A percentile compares a stretch with the other conserved stretches of the same genome.
Conservation (phyloP, 2,329 filamentous ascomycete species). For the Aureobasidium lini region DNA sequence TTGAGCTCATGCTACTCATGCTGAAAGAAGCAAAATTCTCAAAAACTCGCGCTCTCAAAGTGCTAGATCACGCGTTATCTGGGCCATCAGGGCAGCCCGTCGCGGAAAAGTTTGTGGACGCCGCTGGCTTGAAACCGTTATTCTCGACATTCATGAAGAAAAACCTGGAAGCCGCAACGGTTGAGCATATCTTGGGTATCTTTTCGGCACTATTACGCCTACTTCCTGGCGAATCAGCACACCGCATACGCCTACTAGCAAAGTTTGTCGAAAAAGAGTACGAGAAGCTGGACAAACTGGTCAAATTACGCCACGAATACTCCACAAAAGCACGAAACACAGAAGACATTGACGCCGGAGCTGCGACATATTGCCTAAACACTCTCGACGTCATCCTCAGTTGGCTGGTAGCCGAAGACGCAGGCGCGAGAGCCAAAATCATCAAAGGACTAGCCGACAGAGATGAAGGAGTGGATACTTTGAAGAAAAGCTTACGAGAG, state of each 20-base stretch:
- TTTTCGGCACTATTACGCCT: conserved; percentile 75
- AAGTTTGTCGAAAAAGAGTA: conserved; percentile 97
- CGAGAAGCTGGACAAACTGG: conserved; percentile 68
- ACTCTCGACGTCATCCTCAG: conserved; percentile 77
- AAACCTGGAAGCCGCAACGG: conserved; percentile 58
- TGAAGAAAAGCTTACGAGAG: conserved; percentile 63
- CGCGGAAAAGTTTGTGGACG: conserved; percentile 71
- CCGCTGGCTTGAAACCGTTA: conserved; percentile 72
- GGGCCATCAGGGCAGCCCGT: conserved; percentile 50
- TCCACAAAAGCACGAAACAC: conserved; percentile 53
- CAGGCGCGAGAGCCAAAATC: conserved; percentile 61
- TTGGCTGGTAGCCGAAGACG: conserved; percentile 88
- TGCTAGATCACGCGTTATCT: conserved; percentile 74
- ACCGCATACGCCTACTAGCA: conserved; percentile 74
- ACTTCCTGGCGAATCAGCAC: conserved; percentile 67
- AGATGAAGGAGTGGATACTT: conserved; percentile 55
- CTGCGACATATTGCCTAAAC: conserved; percentile 76
- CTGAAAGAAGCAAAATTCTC: conserved; percentile 80
- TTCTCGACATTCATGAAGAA: conserved; percentile 90
- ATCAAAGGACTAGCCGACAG: conserved; percentile 56
- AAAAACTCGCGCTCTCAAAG: conserved; percentile 68
- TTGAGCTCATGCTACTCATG: conserved; percentile 89
- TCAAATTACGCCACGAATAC: conserved; percentile 66
- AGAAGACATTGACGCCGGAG: conserved; percentile 62
- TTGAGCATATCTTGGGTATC: conserved; percentile 77